Evolutionary conservation across 108 stramenopile species (phyloP).

Genomic region (Pseudonitzschia multistriata): DNA sequence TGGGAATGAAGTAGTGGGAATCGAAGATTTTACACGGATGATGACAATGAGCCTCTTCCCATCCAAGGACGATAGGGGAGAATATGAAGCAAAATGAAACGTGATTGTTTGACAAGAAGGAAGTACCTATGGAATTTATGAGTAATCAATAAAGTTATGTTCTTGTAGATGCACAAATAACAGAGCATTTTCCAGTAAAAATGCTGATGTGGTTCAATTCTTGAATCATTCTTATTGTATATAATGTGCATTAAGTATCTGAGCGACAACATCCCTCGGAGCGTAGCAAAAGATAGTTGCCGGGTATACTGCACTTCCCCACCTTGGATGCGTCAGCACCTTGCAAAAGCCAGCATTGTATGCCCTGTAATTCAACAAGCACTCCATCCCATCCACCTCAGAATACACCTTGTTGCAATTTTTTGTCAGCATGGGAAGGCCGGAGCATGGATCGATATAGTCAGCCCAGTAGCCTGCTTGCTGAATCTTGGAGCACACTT

Average conservation of each 20-base stretch:
- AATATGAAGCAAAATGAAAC: no score
- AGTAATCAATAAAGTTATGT: no score
- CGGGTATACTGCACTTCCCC: slow-evolving; percentile 95
- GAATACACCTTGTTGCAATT: slow-evolving; percentile 79
- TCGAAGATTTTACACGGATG: slow-evolving; percentile 89
- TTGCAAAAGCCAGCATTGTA: slow-evolving; percentile 97
- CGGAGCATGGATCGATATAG: slow-evolving; percentile 98
- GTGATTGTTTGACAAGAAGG: no score
- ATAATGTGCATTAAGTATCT: slow-evolving; percentile 3
- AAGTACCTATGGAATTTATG: no score
- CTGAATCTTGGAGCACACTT: slow-evolving; percentile 56
- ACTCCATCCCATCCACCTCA: slow-evolving; percentile 94
- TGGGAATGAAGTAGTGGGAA: slow-evolving; percentile 42
- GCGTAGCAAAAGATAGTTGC: slow-evolving; percentile 91
- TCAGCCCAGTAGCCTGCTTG: slow-evolving; percentile 84
- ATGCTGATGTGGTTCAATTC: neutral
- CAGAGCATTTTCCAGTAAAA: no score
- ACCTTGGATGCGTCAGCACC: slow-evolving; percentile 92
- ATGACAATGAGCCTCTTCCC: slow-evolving; percentile 82
- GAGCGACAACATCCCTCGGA: slow-evolving; percentile 47
- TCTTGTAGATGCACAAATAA: no score
- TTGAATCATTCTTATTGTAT: neutral
- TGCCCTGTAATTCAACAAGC: slow-evolving; percentile 79
- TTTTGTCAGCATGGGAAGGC: slow-evolving; percentile 87
- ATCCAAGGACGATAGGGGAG: neutral